Evolutionary conservation across 1,284 basidiomycete species (phyloP), one percentile per base, ranked within the genome.

Genomic region (Pholiota adiposa): DNA sequence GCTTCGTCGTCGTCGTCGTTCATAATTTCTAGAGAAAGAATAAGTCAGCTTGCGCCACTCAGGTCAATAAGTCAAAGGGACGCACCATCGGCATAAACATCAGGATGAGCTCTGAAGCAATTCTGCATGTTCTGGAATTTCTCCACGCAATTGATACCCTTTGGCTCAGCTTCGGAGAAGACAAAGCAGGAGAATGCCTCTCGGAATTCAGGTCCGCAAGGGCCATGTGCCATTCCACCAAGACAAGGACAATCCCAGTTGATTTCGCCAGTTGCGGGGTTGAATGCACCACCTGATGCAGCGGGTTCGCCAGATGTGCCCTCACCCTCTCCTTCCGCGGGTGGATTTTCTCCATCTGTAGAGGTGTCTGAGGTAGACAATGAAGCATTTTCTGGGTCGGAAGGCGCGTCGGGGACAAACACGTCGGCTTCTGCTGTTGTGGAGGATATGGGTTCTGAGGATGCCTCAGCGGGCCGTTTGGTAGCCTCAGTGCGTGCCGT

Each of bases 191-290:
- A 94, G 79, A 99, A 99, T 0, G 97, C 97, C 63, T 90, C 92
- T 68, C 93, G 90, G 82, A 99, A 99, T 70, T 98, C 85, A 64
- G 87, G 83, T 11, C 97, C 97, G 71, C 97, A 99, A 1, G 96
- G 95, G 5, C 97, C 97, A 70, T 98, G 84, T 2, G 97, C 96
- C 97, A 99, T 98, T 57, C 97, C 97, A 25, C 97, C 97, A 11
- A 99, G 87, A 74, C 97, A 99, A 1, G 95, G 94, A 73, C 95
- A 98, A 73, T 97, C 95, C 95, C 96, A 98, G 79, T 98, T 98
- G 71, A 98, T 97, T 81, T 97, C 94, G 52, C 97, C 97, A 0
- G 97, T 99, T 66, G 88, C 94, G 19, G 96, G 96, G 77, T 99
- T 92, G 83, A 79, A 92, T 16, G 90, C 90, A 58, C 85, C 77